Conservation (phyloP, 345 rosid genomes). For the Acer negundo region DNA sequence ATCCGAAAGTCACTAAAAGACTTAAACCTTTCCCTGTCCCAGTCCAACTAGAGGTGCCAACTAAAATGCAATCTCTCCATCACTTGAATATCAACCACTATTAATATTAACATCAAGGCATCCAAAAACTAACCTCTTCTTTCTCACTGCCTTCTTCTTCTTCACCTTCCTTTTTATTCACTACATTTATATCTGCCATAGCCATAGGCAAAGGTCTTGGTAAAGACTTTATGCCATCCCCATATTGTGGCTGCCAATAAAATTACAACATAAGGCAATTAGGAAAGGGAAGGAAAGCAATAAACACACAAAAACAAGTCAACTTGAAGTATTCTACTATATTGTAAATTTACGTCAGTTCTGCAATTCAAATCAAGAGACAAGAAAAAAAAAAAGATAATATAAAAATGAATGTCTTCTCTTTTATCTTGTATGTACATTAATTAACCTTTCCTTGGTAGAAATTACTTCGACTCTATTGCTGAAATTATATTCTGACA, state of each 20-base stretch:
- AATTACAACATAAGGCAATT: constrained; percentile 11
- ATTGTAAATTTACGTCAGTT: constrained; percentile 13
- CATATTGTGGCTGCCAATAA: constrained; percentile 54
- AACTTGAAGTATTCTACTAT: neutral
- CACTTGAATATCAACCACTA: neutral
- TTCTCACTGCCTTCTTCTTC: constrained; percentile 43
- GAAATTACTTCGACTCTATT: neutral
- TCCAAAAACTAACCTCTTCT: constrained; percentile 45
- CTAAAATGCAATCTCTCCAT: neutral
- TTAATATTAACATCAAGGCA: too few relatives aligned
- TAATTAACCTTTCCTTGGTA: neutral
- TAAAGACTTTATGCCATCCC: constrained; percentile 54
- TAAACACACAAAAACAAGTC: neutral
- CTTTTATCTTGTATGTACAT: neutral
- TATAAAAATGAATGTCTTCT: neutral
- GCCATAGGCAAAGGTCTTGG: constrained; percentile 75
- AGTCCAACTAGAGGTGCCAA: neutral
- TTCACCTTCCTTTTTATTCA: constrained; percentile 39
- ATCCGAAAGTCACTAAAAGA: neutral
- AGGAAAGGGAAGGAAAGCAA: too few relatives aligned
- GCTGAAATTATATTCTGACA: neutral
- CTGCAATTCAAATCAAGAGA: neutral
- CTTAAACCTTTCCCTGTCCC: neutral
- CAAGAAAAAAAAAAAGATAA: too few relatives aligned
- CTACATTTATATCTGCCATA: constrained; percentile 34